These are phyloP conservation scores for Epipyxis sp. DNA, from an alignment of 108 stramenopile genomes.

Conservation along the genomic window DNA sequence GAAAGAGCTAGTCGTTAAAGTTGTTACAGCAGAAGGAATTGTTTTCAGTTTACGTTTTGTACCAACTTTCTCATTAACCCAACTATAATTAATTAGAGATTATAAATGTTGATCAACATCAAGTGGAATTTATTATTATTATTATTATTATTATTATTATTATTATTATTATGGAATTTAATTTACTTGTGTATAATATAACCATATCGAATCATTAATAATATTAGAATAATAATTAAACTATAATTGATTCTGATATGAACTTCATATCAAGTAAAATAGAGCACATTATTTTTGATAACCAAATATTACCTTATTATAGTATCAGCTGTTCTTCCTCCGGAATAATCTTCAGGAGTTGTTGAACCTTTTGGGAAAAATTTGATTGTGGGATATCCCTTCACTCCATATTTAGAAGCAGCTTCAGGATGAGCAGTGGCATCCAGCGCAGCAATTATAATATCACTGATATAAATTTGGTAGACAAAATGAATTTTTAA, in stretches of 20 bases:
- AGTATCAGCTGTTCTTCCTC: constrained; percentile 41
- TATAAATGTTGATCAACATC: not conserved
- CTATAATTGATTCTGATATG: too few species aligned
- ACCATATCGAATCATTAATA: too few species aligned
- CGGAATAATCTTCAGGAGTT: constrained; percentile 38
- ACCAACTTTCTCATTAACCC: constrained; percentile 43
- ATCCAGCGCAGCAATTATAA: constrained; percentile 49
- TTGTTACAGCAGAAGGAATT: constrained; percentile 16
- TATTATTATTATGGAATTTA: too few species aligned
- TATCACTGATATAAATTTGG: constrained; percentile 32
- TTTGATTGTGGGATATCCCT: constrained; percentile 53
- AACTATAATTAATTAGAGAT: too few species aligned
- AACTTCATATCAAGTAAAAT: too few species aligned
- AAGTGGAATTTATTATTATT: not conserved
- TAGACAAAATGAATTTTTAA: not conserved
- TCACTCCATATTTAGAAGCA: constrained; percentile 40
- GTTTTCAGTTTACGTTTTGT: constrained; percentile 29
- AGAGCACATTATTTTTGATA: too few species aligned
- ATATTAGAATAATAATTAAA: too few species aligned
- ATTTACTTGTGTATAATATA: too few species aligned
- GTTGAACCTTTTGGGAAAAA: constrained; percentile 42
- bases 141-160: not conserved
- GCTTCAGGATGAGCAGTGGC: constrained; percentile 35
- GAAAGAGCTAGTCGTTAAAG: constrained; percentile 23
- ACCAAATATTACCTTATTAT: too few species aligned